Evolutionary conservation across 805 yeast species (phyloP).

Genomic region (Nakazawaea ernobii): DNA sequence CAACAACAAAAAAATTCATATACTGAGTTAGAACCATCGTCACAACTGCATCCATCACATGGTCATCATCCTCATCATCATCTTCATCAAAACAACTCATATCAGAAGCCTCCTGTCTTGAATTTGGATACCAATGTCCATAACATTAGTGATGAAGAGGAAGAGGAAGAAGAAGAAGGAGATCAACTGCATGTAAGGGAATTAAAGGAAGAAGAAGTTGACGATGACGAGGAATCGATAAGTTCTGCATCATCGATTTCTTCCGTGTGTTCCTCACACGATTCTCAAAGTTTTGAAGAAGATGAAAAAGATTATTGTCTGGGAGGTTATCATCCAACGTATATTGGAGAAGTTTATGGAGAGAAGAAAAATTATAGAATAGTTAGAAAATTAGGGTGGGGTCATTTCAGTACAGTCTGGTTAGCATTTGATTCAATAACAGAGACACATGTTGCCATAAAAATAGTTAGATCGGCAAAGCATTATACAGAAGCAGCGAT

Average conservation of each 20-base stretch:
- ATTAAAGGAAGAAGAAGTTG: neutral
- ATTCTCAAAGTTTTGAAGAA: conserved; percentile 34
- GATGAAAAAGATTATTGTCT: conserved; percentile 43
- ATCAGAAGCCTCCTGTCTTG: neutral
- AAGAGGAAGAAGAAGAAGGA: neutral
- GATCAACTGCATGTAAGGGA: neutral
- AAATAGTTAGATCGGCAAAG: conserved; percentile 49
- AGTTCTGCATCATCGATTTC: conserved; percentile 7
- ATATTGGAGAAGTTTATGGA: conserved; percentile 48
- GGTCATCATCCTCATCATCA: neutral
- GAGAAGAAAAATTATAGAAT: conserved; percentile 37
- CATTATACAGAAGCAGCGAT: conserved; percentile 58
- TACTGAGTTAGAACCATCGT: neutral
- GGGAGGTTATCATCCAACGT: conserved; percentile 66
- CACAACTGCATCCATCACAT: neutral
- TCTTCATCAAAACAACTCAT: neutral
- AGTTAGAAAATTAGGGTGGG: conserved; percentile 62
- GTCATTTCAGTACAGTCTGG: conserved; percentile 73
- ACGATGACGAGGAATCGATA: neutral
- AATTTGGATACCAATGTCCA: neutral
- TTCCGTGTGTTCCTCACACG: conserved; percentile 13
- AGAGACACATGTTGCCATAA: conserved; percentile 51
- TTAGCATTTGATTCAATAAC: conserved; percentile 36
- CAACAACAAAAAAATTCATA: neutral
- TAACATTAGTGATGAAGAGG: neutral